A percentile compares a stretch with the other conserved stretches of the same genome.
phyloP scores from a whole-genome alignment of 2,329 filamentous ascomycete genomes.

The Cercospora zeae-maydis region DNA sequence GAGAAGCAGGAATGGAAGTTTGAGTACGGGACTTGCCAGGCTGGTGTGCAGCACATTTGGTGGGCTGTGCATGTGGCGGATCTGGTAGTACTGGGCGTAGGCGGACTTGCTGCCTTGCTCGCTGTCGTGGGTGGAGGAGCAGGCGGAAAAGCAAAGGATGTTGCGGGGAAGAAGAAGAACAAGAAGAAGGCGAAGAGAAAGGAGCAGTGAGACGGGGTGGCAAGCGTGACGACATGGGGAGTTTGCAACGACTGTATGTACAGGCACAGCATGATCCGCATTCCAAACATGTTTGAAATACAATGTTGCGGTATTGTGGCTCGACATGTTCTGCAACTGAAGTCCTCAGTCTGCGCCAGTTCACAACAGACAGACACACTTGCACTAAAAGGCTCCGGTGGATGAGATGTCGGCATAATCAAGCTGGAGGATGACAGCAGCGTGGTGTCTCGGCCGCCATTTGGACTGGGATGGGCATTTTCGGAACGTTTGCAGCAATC shows the following conservation, averaged over 20 bases:
- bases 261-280: neutral
- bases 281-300: too few species aligned
- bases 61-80: conserved; percentile 82
- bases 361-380: too few species aligned
- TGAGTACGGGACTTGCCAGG: conserved; percentile 71
- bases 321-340: too few species aligned
- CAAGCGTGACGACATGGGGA: neutral
- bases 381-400: too few species aligned
- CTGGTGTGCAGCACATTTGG: conserved; percentile 90
- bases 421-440: too few species aligned
- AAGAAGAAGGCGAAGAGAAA: conserved; percentile 3
- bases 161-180: conserved; percentile 2
- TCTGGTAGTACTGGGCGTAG: conserved; percentile 45
- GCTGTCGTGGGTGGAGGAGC: neutral
- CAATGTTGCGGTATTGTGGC: too few species aligned
- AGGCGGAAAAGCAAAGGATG: conserved; percentile 6
- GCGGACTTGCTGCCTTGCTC: conserved; percentile 17
- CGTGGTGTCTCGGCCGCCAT: too few species aligned
- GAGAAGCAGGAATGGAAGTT: conserved; percentile 71
- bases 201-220: neutral
- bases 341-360: too few species aligned
- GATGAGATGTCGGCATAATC: too few species aligned
- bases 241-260: neutral
- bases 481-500: neutral
- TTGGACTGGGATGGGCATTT: too few species aligned